A percentile compares a stretch with the other conserved stretches of the same genome.
phyloP scores from a whole-genome alignment of 1,284 basidiomycete species.

The Moniliella sp. region DNA sequence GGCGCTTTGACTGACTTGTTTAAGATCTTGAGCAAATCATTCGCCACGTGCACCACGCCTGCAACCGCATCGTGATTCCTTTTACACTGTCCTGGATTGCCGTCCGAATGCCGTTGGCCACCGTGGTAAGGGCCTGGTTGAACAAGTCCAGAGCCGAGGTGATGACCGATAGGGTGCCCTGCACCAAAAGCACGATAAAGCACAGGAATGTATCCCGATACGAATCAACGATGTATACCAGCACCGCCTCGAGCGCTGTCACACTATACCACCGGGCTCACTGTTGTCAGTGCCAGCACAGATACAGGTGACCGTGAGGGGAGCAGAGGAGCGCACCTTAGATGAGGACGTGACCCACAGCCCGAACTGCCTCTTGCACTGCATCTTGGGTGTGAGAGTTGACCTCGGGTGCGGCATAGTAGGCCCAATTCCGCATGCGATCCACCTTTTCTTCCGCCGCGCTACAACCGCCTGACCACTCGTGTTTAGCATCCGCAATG shows the following conservation, averaged over 20 bases:
- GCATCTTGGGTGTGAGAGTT: constrained; percentile 56
- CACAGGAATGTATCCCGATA: constrained; percentile 79
- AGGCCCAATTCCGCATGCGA: constrained; percentile 58
- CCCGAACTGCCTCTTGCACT: constrained; percentile 56
- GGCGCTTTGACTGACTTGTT: constrained; percentile 9
- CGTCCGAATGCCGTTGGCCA: constrained; percentile 48
- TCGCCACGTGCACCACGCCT: constrained; percentile 4
- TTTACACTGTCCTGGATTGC: constrained; percentile 40
- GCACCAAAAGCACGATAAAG: constrained; percentile 68
- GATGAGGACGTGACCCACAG: constrained; percentile 38
- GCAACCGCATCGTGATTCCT: constrained; percentile 9
- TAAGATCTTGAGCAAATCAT: constrained; percentile 11
- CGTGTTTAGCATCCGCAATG: constrained; percentile 48
- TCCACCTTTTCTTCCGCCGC: constrained; percentile 64
- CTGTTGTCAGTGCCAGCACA: no score
- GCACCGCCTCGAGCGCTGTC: constrained; percentile 8
- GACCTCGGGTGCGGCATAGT: constrained; percentile 60
- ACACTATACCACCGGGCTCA: no score
- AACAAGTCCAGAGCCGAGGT: constrained; percentile 49
- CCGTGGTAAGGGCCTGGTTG: constrained; percentile 51
- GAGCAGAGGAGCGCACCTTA: constrained; percentile 4
- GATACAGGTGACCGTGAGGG: constrained; percentile 48
- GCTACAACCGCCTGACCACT: constrained; percentile 54
- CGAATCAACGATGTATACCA: constrained; percentile 57
- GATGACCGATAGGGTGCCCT: constrained; percentile 55